Evolutionary conservation across 768 basidiomycete species (phyloP), one percentile per base, ranked within the genome.

Genomic region (Chalciporus pseudorubinellus): DNA sequence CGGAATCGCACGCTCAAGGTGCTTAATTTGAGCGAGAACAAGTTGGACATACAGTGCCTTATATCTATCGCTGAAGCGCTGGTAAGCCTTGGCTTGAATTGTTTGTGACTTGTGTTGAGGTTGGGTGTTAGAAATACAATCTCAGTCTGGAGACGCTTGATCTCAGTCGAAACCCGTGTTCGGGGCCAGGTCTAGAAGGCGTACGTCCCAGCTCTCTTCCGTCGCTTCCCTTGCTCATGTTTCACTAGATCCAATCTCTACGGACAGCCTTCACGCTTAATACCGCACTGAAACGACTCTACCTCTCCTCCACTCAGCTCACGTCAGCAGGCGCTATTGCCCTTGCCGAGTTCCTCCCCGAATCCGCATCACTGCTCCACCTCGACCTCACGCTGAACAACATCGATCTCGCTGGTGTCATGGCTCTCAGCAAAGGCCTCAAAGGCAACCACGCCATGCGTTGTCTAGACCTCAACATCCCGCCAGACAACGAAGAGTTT

Each of bases 1-100:
- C 85, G 95, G 33, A 98, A 99, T 69, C 77, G 94, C 39, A 98
- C 95, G 3, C 75, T 98, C 39, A 97, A 95, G 70, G 86, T 98
- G 6, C 77, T 98, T 21, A 98, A 98, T 67, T 72, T 98, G 46
- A 87, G 89, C 61, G 95, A 98, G 67, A 98, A 98, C 68, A 92
- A 89, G 66, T 80, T 99, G 6, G 95, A 95, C 51, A 80, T 89
- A 1, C 73, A 78, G 9, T 91, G 92, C 47, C 74, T 99, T 10
- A 82, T 86, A 2, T 73, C 78, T 0, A 77, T 99, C 13, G 94
- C 93, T 0, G 95, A 99, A 68, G 89, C 94, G 1, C 68, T 99
- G 66, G 93, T 95, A 51, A 59, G 85, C 74, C 22, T 14, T 6
- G 1, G 28, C 50, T 26, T 9, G 3, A 22, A 16, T 12, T 42